phyloP scores from a whole-genome alignment of 129 eudicot species.

The Scalesia atractyloides region DNA sequence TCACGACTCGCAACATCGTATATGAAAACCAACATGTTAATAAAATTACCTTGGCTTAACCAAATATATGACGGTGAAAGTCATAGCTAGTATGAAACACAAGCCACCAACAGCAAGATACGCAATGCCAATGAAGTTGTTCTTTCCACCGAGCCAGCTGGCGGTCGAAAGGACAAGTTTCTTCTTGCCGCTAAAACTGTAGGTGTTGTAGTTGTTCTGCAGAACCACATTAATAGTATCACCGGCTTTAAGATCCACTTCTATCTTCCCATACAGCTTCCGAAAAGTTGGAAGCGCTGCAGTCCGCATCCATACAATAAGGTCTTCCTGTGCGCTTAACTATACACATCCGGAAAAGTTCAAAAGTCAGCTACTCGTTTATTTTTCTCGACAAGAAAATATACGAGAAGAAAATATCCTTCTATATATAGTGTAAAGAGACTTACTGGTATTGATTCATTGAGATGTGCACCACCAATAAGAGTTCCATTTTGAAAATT shows the following conservation, averaged over 20 bases:
- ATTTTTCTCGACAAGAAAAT: background rate
- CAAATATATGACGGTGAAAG: conserved; percentile 74
- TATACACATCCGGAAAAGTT: conserved; percentile 23
- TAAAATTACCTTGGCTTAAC: conserved; percentile 73
- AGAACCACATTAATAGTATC: conserved; percentile 64
- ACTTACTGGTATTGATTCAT: conserved; percentile 71
- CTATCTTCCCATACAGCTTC: conserved; percentile 92
- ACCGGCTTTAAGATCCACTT: conserved; percentile 71
- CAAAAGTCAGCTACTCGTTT: background rate
- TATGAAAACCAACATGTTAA: conserved; percentile 1
- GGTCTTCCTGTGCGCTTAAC: conserved; percentile 89
- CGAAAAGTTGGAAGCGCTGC: conserved; percentile 99
- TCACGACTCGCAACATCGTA: background rate
- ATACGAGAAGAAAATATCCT: background rate
- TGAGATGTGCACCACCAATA: conserved; percentile 70
- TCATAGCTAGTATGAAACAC: conserved; percentile 73
- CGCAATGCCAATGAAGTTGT: conserved; percentile 90
- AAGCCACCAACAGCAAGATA: conserved; percentile 92
- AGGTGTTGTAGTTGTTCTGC: conserved; percentile 78
- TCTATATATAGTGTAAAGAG: conserved; percentile 6
- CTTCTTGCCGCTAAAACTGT: conserved; percentile 92
- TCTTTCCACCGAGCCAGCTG: conserved; percentile 98
- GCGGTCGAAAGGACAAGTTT: conserved; percentile 91
- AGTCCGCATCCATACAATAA: conserved; percentile 98
- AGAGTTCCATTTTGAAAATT: conserved; percentile 72